Conservation (phyloP, 2,329 filamentous ascomycete genomes). For the Neophaeococcomyces mojaviensis region DNA sequence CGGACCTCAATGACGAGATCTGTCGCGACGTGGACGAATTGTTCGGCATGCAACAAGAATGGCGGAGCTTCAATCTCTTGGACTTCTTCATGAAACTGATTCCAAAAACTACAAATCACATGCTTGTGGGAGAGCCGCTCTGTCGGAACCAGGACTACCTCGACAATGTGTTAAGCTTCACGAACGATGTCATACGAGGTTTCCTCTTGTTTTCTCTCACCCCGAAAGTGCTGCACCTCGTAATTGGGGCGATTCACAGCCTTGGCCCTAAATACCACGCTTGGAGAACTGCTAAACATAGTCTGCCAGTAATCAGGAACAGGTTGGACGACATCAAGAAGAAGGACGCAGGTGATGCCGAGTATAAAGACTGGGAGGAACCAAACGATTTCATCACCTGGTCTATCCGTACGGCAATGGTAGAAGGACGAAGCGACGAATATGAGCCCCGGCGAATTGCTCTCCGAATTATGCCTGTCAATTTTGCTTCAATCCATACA, state of each 20-base stretch:
- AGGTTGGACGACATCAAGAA: constrained; percentile 42
- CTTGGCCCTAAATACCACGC: constrained; percentile 28
- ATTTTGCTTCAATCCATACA: constrained; percentile 29
- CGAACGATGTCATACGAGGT: constrained; percentile 42
- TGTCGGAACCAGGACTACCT: constrained; percentile 36
- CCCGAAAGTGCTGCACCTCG: constrained; percentile 42
- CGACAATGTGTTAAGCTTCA: constrained; percentile 43
- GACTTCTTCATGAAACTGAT: constrained; percentile 32
- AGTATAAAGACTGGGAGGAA: constrained; percentile 20
- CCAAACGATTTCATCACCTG: constrained; percentile 54
- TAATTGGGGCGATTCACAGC: constrained; percentile 30
- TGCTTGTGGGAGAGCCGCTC: constrained; percentile 38
- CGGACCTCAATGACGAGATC: constrained; percentile 34
- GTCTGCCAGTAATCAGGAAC: constrained; percentile 44
- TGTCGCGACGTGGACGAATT: constrained; percentile 26
- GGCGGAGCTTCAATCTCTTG: constrained; percentile 31
- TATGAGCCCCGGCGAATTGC: constrained; percentile 43
- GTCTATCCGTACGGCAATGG: constrained; percentile 46
- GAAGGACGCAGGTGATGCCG: constrained; percentile 25
- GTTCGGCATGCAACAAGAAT: constrained; percentile 32
- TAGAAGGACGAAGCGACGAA: constrained; percentile 38
- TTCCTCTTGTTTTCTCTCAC: constrained; percentile 41
- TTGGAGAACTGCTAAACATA: constrained; percentile 27
- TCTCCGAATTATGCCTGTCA: constrained; percentile 46
- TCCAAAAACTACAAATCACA: constrained; percentile 36